These are phyloP conservation scores for Tremella fuciformis DNA, from an alignment of 768 basidiomycete genomes.

Conservation along the genomic window DNA sequence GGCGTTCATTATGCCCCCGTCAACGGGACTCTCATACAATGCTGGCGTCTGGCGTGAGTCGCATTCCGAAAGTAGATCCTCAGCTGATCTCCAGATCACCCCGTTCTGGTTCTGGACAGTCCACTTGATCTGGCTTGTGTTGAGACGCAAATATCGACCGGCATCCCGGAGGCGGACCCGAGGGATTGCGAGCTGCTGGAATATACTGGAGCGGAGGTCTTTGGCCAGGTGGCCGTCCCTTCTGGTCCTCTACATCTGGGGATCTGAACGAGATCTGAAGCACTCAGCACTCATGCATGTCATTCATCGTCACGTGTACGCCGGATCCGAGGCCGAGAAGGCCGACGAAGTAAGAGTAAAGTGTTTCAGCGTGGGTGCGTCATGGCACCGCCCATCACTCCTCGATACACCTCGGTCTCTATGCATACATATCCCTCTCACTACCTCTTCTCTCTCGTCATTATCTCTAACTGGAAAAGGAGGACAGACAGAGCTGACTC, in stretches of 20 bases:
- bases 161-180: slow-evolving; percentile 57
- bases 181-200: slow-evolving; percentile 82
- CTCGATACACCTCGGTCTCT: no score
- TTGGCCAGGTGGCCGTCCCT: slow-evolving; percentile 47
- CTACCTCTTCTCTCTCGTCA: no score
- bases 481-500: no score
- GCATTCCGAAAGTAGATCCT: not conserved
- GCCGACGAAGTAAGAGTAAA: no score
- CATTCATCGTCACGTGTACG: no score
- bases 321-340: no score
- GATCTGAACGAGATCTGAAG: no score
- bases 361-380: no score
- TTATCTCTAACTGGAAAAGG: no score
- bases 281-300: no score
- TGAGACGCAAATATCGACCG: slow-evolving; percentile 84
- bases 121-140: slow-evolving; percentile 64
- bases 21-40: slow-evolving; percentile 82
- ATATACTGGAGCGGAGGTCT: slow-evolving; percentile 50
- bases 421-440: no score
- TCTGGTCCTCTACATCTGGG: not conserved
- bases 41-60: slow-evolving; percentile 86
- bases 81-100: slow-evolving; percentile 66
- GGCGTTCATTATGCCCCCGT: slow-evolving; percentile 74
- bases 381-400: no score
- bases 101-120: slow-evolving; percentile 62